Evolutionary conservation across 2,329 filamentous ascomycete genomes (phyloP), one percentile per base, ranked within the genome.

Genomic region (Incumbomyces delicatus): DNA sequence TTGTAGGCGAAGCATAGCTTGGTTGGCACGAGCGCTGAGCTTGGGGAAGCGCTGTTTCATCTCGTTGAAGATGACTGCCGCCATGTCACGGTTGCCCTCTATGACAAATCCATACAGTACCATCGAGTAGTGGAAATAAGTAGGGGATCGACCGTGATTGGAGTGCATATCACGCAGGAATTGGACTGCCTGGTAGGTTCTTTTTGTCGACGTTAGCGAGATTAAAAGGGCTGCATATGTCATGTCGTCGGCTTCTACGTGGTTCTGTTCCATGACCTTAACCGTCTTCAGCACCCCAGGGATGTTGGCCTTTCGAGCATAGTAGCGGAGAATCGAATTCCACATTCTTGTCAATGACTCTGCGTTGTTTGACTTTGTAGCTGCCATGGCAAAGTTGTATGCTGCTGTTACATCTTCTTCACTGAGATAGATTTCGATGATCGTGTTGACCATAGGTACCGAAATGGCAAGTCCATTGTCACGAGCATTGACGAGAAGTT

Each of bases 261-360:
- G 63, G 34, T 68, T 61, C 3, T 67, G 58, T 39, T 71, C 63
- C 77, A 85, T 83, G 45, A 68, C 67, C 27, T 66, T 63, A 53
- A 80, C 76, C 2, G 78, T 61, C 44, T 70, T 67, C 52, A 75
- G 70, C 13, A 75, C 69, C n/a, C 69, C 69, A 17, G 68, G 60
- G 22, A 80, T 57, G 50, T 83, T 74, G 46, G 82, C 76, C 6
- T 76, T 73, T 46, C 77, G 67, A 6, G 85, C 85, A 61, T 87
- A 75, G 50, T 83, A 77, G 47, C 75, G 72, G 3, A 95, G 68
- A 29, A 95, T 66, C 44, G 78, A 73, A 59, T 95, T 95, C 85
- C 86, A 95, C 59, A 87, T 77, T 29, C 73, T 69, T 2, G 80
- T 80, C 17, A 75, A 68, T 1, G 73, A 68, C 1, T 78, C 73